Evolutionary conservation across 257 asterid genomes (phyloP), one percentile per base, ranked within the genome.

Genomic region (Solanum clarkiae): DNA sequence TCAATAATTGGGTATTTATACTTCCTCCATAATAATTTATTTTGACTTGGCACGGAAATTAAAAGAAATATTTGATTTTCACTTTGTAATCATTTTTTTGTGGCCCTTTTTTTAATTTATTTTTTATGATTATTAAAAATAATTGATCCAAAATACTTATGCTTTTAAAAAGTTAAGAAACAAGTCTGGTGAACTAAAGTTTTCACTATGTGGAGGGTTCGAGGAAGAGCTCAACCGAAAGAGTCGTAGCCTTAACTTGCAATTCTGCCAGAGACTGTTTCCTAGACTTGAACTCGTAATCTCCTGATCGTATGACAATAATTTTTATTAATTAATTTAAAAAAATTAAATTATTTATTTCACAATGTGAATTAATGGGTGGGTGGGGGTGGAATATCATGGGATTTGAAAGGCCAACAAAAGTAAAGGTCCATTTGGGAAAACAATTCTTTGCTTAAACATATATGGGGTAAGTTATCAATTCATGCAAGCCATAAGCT

Each of bases 321-420:
- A 32, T 32, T 32, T 32, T 32, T 32, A 32, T 32, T 0, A 32
- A 32, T 32, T 32, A 32, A 32, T 36, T 36, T 36, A 36, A 36
- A 36, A 36, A 36, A 36, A 36, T 36, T 36, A 36, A 36, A 36
- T 36, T 3, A 36, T 32, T 68, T 32, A 15, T 68, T 68, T 32
- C 49, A 68, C 75, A 8, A n/a, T 51, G 17, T 29, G 65, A 32
- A 10, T 49, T 16, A 51, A 44, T 53, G 18, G 47, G 47, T 51
- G n/a, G 83, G 65, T 16, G 65, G 20, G 71, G 49, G 53, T 69
- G 29, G 54, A 70, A 40, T 70, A 70, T 63, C 71, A 63, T 63
- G 18, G 71, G n/a, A 72, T 20, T 45, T 79, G 83, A 53, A 53
- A 79, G 65, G 83, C 65, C 83, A 79, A 79, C 65, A 79, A 79